These are phyloP conservation scores for Arabis alpina DNA, from an alignment of 345 rosid species.

Conservation along the genomic window DNA sequence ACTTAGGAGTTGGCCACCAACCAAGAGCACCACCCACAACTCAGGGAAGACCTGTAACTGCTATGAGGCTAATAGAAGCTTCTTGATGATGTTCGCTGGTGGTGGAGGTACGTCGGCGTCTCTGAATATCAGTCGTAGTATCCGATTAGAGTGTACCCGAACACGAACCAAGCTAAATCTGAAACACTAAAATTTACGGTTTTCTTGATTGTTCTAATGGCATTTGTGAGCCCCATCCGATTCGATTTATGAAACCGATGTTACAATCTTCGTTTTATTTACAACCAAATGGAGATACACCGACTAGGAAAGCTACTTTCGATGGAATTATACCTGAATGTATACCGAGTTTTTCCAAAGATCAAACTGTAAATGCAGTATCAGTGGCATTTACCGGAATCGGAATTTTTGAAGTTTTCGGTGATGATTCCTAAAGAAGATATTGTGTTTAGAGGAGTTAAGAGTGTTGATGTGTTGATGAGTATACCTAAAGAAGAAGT, in stretches of 20 bases:
- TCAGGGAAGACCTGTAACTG: too few relatives aligned
- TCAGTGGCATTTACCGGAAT: slow-evolving; percentile 72
- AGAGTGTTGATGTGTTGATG: slow-evolving; percentile 71
- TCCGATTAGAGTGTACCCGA: slow-evolving; percentile 70
- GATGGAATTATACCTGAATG: slow-evolving; percentile 88
- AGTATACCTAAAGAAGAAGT: slow-evolving; percentile 65
- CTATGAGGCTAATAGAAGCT: too few relatives aligned
- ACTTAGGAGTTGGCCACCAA: too few relatives aligned
- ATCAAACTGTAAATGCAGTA: slow-evolving; percentile 74
- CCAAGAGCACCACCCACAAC: too few relatives aligned
- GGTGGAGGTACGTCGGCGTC: slow-evolving; percentile 69
- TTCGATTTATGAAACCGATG: slow-evolving; percentile 81
- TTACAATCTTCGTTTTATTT: slow-evolving; percentile 73
- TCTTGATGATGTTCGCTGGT: slow-evolving; percentile 81
- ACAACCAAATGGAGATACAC: slow-evolving; percentile 95
- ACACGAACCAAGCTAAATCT: slow-evolving; percentile 16
- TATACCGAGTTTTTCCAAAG: slow-evolving; percentile 92
- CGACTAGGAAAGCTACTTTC: slow-evolving; percentile 79
- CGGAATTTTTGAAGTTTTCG: slow-evolving; percentile 57
- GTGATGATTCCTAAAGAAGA: slow-evolving; percentile 82
- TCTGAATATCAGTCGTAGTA: slow-evolving; percentile 82
- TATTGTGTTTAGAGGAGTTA: slow-evolving; percentile 71
- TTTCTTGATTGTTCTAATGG: slow-evolving; percentile 90
- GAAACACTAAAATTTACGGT: slow-evolving; percentile 54
- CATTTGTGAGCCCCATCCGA: slow-evolving; percentile 89